Base-by-base conservation (phyloP, 2,329 filamentous ascomycete species). In the Pseudovirgaria hyperparasitica region DNA sequence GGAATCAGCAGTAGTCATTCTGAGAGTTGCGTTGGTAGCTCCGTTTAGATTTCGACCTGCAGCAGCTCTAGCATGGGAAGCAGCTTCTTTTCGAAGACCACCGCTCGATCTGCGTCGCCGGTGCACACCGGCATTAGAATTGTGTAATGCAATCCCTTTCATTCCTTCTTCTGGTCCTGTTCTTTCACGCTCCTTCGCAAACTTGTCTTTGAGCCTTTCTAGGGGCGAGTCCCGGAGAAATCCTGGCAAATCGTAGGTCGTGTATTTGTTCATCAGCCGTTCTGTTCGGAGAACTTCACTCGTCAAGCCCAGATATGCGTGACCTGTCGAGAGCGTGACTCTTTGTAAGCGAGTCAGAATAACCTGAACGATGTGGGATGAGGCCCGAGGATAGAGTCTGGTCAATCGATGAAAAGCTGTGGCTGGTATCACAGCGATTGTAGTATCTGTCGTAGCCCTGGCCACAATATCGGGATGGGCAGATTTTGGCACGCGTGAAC, bases 401-500 rank as follows among this genome's bases (percentile, higher is more conserved):
- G 92, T 98, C 27, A 98, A 63, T 6, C 92, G 76, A 28, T 85
- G 75, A 43, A 98, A 98, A 4, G 90, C 92, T 48, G 85, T 93
- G 1, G 90, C 90, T 2, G 92, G 92, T 31, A 98, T 98, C 37
- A 98, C 92, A 5, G 90, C 90, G 54, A 98, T 94, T 0, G 92
- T 98, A 0, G 90, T 98, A 48, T 98, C 92, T 14, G 92, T 80
- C 10, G 85, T 92, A 5, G 90, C 90, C 38, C 90, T 72, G n/a
- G 87, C 90, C 37, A 98, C 84, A 35, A 98, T 90, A 46, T 98
- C 90, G 8, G 90, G 90, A 54, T 98, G 90, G 0, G 82, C 85
- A 9, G 90, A 96, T 37, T 76, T 78, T 8, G 72, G 40, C 33
- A 50, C 62, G 38, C 43, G 55, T 20, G 50, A 36, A 9, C 45